Evolutionary conservation across 164 flowering plant genomes (phyloP).

Genomic region (Vitis rotundifolia): DNA sequence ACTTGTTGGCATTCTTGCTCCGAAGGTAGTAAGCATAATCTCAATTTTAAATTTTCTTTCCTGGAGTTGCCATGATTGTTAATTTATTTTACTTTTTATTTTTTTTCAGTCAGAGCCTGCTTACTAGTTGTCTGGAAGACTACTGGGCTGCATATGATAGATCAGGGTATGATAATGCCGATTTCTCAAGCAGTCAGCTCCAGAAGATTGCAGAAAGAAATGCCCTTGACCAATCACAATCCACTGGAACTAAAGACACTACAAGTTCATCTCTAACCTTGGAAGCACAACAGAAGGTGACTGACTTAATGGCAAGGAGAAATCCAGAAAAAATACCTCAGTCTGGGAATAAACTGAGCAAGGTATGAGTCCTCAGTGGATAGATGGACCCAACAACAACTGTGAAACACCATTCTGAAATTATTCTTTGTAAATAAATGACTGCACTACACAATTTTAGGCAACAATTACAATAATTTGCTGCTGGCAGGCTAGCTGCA

Average conservation of each 20-base stretch:
- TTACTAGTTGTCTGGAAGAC: constrained; percentile 53
- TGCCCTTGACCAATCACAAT: constrained; percentile 11
- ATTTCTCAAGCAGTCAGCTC: constrained; percentile 32
- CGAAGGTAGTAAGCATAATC: constrained; percentile 35
- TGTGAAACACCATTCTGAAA: too few species aligned
- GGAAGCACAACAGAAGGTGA: constrained; percentile 16
- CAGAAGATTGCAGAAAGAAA: constrained; percentile 27
- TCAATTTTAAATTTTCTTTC: background rate
- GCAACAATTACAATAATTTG: too few species aligned
- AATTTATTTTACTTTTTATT: too few species aligned
- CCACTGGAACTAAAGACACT: constrained; percentile 10
- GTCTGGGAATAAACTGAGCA: constrained; percentile 9
- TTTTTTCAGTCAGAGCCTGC: constrained; percentile 50
- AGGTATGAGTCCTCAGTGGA: constrained; percentile 21
- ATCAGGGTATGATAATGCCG: constrained; percentile 39
- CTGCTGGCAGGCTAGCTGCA: constrained; percentile 17
- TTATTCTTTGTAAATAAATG: too few species aligned
- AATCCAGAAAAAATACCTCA: constrained; percentile 6
- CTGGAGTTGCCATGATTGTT: background rate
- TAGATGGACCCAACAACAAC: background rate
- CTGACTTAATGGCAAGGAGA: constrained; percentile 16
- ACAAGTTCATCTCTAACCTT: constrained; percentile 8
- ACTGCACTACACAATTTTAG: too few species aligned
- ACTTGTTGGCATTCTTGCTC: constrained; percentile 46
- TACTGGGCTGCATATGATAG: constrained; percentile 60